Conservation (phyloP, 805 yeast species). For the Wickerhamomyces sydowiorum region DNA sequence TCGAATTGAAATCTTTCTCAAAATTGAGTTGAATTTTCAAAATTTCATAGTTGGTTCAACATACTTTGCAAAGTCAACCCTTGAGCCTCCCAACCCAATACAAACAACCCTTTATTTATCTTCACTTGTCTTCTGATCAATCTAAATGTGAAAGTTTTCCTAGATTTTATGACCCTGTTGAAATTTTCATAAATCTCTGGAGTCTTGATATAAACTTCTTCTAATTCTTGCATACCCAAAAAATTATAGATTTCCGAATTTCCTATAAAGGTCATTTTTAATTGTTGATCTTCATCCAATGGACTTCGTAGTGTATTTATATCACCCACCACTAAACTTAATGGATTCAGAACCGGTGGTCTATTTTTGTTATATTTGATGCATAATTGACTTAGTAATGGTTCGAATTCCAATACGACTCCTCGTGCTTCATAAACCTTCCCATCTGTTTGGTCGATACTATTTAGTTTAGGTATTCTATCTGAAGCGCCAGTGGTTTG, state of each 20-base stretch:
- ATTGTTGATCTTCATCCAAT: conserved; percentile 6
- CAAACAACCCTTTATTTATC: conserved; percentile 2
- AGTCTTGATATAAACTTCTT: conserved; percentile 15
- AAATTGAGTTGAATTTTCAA: too few species aligned
- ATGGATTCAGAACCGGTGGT: conserved; percentile 9
- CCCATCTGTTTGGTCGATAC: conserved; percentile 15
- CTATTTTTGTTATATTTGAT: conserved; percentile 2
- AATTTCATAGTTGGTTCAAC: not conserved
- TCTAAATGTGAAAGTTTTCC: conserved; percentile 3
- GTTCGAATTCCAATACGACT: conserved; percentile 13
- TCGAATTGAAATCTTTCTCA: conserved; percentile 3
- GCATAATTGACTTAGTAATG: conserved; percentile 11
- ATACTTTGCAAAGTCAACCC: conserved; percentile 9
- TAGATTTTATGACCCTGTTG: conserved; percentile 1
- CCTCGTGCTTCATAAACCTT: conserved; percentile 10
- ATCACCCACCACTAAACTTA: conserved; percentile 4
- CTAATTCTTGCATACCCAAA: conserved; percentile 17
- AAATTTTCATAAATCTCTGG: conserved; percentile 5
- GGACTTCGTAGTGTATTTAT: not conserved
- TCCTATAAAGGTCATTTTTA: conserved; percentile 8
- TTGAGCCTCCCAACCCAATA: conserved; percentile 14
- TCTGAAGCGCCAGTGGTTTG: too few species aligned
- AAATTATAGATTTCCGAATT: conserved; percentile 12
- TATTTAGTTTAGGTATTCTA: conserved; percentile 7
- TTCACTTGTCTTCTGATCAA: conserved; percentile 11